Conservation (phyloP, 2,329 filamentous ascomycete genomes). For the Annulohypoxylon truncatum region DNA sequence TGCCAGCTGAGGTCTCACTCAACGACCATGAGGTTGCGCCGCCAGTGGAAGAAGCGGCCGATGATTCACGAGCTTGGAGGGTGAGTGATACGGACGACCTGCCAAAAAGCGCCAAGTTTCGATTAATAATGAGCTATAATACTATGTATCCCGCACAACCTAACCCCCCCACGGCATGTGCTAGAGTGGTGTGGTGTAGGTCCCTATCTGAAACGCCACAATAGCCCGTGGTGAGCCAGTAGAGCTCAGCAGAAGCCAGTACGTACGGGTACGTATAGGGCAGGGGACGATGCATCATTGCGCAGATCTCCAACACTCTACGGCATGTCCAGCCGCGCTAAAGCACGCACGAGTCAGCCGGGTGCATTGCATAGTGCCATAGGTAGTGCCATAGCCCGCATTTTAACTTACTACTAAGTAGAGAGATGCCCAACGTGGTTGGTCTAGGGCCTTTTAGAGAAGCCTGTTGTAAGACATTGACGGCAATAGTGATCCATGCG, state of each 20-base stretch:
- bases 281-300: slow-evolving; percentile 20
- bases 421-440: slow-evolving; percentile 21
- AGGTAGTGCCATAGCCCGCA: slow-evolving; percentile 1
- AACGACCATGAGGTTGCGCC: slow-evolving; percentile 4
- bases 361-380: slow-evolving; percentile 12
- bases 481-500: slow-evolving; percentile 31
- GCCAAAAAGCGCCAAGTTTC: slow-evolving; percentile 37
- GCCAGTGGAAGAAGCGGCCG: background rate
- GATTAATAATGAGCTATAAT: slow-evolving; percentile 13
- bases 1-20: slow-evolving; percentile 27
- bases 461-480: slow-evolving; percentile 37
- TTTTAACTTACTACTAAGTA: slow-evolving; percentile 28
- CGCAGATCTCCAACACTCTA: slow-evolving; percentile 33
- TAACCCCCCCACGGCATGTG: slow-evolving; percentile 23
- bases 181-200: slow-evolving; percentile 6
- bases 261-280: slow-evolving; percentile 15
- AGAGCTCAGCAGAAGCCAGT: background rate
- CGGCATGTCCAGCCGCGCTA: slow-evolving; percentile 40
- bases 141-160: slow-evolving; percentile 7
- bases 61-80: slow-evolving; percentile 20
- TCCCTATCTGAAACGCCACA: slow-evolving; percentile 35
- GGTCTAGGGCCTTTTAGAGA: slow-evolving; percentile 28
- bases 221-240: background rate
- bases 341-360: slow-evolving; percentile 25
- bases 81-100: slow-evolving; percentile 23